A percentile compares a stretch with the other conserved stretches of the same genome.
Conservation (phyloP, 1,284 basidiomycete species). For the Dichomitus squalens region DNA sequence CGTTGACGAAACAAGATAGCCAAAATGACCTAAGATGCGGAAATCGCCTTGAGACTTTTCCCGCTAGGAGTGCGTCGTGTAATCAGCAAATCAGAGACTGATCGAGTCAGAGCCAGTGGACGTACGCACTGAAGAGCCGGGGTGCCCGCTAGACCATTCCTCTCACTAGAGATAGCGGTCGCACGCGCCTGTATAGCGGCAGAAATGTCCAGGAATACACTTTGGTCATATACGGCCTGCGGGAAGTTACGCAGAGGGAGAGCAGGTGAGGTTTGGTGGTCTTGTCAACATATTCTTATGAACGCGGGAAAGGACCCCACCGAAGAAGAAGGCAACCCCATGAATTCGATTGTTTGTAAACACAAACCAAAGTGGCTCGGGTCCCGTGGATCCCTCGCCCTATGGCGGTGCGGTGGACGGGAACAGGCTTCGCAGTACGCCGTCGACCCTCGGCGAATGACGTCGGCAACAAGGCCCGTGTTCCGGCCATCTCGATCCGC, state of each 20-base stretch:
- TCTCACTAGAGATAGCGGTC: background rate
- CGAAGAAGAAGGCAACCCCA: too few species aligned
- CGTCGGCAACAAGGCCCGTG: background rate
- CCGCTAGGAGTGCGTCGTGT: slow-evolving; percentile 2
- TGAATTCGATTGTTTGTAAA: too few species aligned
- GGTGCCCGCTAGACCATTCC: background rate
- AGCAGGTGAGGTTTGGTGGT: background rate
- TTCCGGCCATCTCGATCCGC: slow-evolving; percentile 6
- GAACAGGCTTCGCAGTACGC: background rate
- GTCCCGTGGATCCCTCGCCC: background rate
- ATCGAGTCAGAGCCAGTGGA: background rate
- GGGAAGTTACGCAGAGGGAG: background rate
- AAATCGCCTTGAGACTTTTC: slow-evolving; percentile 8
- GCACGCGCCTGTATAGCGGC: background rate
- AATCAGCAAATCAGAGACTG: slow-evolving; percentile 6
- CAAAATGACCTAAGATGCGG: slow-evolving; percentile 20
- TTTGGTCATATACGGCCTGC: background rate
- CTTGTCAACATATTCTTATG: too few species aligned
- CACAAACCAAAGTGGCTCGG: background rate
- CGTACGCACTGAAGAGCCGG: background rate
- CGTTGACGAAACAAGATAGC: slow-evolving; percentile 12
- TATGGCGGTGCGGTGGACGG: background rate
- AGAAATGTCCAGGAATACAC: background rate
- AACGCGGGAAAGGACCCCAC: too few species aligned
- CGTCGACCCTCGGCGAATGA: background rate